phyloP scores from a whole-genome alignment of 2,329 filamentous ascomycete genomes.

The Mycosphaerella sp. region DNA sequence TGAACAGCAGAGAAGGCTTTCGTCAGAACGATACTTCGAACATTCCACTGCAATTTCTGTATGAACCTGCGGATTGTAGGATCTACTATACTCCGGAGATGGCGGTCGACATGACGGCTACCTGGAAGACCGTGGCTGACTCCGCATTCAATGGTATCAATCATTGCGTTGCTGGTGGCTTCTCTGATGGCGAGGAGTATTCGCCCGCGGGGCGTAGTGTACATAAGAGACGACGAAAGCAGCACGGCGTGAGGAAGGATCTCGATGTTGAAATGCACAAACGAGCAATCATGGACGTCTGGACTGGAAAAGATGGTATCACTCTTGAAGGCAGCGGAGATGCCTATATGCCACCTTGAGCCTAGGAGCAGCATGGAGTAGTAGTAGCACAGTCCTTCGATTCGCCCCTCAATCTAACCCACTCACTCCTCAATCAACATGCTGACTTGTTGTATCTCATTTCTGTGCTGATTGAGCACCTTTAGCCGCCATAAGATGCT shows the following conservation, averaged over 20 bases:
- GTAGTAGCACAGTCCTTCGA: no score
- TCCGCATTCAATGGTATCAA: conserved; percentile 29
- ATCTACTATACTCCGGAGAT: conserved; percentile 50
- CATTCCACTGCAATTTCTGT: conserved; percentile 46
- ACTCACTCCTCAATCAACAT: no score
- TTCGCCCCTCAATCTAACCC: no score
- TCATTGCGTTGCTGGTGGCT: conserved; percentile 31
- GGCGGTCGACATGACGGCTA: conserved; percentile 42
- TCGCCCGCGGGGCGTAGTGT: not conserved
- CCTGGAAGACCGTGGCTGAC: conserved; percentile 42
- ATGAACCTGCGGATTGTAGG: conserved; percentile 47
- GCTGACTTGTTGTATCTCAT: no score
- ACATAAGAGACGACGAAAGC: conserved; percentile 9
- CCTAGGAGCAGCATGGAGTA: no score
- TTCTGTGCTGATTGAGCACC: no score
- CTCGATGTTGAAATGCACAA: conserved; percentile 21
- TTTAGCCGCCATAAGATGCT: not conserved
- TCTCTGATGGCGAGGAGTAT: conserved; percentile 4
- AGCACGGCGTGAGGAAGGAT: conserved; percentile 21
- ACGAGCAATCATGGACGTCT: conserved; percentile 19
- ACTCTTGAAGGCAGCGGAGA: conserved; percentile 19
- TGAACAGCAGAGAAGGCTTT: conserved; percentile 32
- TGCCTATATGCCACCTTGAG: conserved; percentile 4
- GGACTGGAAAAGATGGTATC: conserved; percentile 22
- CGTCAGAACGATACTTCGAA: conserved; percentile 34